A percentile compares a stretch with the other conserved stretches of the same genome.
phyloP scores from a whole-genome alignment of 306 rosid genomes.

The Notholithocarpus densiflorus region DNA sequence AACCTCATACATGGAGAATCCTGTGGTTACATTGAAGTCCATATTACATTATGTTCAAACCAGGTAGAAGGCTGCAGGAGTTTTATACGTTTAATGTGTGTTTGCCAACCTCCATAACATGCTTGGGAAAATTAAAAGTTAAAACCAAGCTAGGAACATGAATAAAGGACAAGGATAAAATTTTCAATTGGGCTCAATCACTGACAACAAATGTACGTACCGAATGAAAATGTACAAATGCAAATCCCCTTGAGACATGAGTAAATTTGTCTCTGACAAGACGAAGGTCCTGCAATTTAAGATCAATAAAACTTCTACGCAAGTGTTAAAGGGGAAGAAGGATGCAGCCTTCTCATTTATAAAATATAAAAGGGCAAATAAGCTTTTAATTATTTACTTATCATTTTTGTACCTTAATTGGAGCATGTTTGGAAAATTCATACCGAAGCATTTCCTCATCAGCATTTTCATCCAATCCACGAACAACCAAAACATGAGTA shows the following conservation, averaged over 20 bases:
- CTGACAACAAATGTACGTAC: conserved; percentile 41
- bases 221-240: conserved; percentile 95
- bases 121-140: background rate
- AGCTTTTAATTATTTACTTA: conserved; percentile 9
- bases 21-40: background rate
- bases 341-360: background rate
- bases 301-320: conserved; percentile 16
- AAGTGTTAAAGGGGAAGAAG: background rate
- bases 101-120: background rate
- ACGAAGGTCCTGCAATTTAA: conserved; percentile 84
- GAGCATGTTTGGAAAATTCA: conserved; percentile 96
- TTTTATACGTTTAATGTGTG: background rate
- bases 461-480: conserved; percentile 98
- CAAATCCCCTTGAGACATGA: conserved; percentile 97
- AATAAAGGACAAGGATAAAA: conserved; percentile 2
- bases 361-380: background rate
- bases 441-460: conserved; percentile 99
- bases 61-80: background rate
- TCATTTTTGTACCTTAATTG: conserved; percentile 65
- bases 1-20: background rate
- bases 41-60: background rate
- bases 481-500: conserved; percentile 98
- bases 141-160: background rate
- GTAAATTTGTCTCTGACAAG: conserved; percentile 97
- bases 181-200: conserved; percentile 6